phyloP scores from a whole-genome alignment of 148 eudicot genomes.

The Arbutus unedo region DNA sequence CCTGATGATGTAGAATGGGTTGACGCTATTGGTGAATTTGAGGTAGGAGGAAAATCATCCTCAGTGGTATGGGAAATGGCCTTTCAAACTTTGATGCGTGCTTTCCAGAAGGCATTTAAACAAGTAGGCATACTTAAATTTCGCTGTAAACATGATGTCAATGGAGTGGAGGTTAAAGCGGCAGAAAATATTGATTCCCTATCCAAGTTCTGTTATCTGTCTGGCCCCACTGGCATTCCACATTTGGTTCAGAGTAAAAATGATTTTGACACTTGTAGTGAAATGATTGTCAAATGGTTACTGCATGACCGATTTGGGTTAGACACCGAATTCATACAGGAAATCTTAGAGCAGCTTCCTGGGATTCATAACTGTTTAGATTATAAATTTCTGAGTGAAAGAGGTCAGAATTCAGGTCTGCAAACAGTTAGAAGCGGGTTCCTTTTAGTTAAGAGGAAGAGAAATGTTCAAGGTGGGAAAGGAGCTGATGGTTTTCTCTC shows the following conservation, averaged over 20 bases:
- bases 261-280: constrained; percentile 26
- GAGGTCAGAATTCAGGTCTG: constrained; percentile 29
- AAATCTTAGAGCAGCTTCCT: constrained; percentile 52
- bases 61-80: constrained; percentile 46
- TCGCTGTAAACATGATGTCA: constrained; percentile 33
- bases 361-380: constrained; percentile 33
- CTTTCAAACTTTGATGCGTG: constrained; percentile 30
- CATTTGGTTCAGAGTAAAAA: constrained; percentile 20
- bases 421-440: constrained; percentile 50
- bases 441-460: constrained; percentile 31
- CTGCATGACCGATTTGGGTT: constrained; percentile 50
- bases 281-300: constrained; percentile 38
- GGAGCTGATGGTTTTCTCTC: constrained; percentile 15
- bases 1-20: constrained; percentile 18
- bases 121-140: constrained; percentile 27
- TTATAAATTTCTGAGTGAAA: constrained; percentile 33
- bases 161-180: constrained; percentile 7
- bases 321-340: constrained; percentile 50
- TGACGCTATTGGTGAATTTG: constrained; percentile 42
- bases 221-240: constrained; percentile 31
- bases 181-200: constrained; percentile 28
- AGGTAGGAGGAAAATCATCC: constrained; percentile 44
- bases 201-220: constrained; percentile 33
- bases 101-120: constrained; percentile 32
- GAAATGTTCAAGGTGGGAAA: neutral